phyloP scores from a whole-genome alignment of 345 rosid genomes.

The Eucalyptus curtisii region DNA sequence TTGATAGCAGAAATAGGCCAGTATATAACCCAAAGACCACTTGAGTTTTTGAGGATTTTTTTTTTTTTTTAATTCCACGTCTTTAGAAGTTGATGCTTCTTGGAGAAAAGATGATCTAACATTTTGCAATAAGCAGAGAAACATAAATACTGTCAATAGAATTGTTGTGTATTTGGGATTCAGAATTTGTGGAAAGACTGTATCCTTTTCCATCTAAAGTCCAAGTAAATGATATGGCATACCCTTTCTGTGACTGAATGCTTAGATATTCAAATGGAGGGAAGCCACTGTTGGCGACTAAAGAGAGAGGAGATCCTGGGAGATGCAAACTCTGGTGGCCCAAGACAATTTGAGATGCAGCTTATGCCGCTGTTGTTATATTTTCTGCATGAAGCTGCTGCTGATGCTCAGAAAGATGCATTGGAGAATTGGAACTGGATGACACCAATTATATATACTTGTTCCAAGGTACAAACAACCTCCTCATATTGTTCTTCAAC shows the following conservation, averaged over 20 bases:
- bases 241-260: neutral
- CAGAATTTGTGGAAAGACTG: neutral
- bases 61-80: neutral
- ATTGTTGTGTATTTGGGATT: neutral
- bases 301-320: constrained; percentile 23
- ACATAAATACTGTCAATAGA: neutral
- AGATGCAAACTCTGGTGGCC: constrained; percentile 40
- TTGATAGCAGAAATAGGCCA: neutral
- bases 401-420: constrained; percentile 20
- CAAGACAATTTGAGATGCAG: constrained; percentile 78
- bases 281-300: constrained; percentile 47
- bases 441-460: constrained; percentile 61
- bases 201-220: neutral
- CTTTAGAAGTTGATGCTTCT: neutral
- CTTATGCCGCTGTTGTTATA: constrained; percentile 73
- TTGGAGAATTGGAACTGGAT: constrained; percentile 85
- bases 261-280: constrained; percentile 67
- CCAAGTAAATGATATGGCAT: neutral
- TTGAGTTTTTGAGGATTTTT: neutral
- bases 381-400: constrained; percentile 63
- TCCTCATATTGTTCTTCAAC: neutral
- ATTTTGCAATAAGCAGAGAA: neutral
- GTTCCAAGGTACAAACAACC: constrained; percentile 40
- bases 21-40: neutral
- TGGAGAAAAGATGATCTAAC: neutral